Conservation (phyloP, 345 rosid genomes). For the Euphorbia pulcherrima region DNA sequence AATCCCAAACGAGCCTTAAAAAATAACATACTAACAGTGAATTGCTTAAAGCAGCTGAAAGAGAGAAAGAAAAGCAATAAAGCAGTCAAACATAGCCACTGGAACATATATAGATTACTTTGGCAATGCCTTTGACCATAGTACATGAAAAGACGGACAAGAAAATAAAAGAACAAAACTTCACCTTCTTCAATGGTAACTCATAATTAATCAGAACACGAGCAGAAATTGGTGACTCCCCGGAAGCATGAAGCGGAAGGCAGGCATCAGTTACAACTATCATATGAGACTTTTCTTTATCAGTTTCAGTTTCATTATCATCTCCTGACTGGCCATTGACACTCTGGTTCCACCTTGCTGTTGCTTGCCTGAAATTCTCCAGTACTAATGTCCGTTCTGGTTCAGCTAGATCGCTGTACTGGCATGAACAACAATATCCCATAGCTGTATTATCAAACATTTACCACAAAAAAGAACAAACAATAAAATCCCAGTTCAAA, state of each 20-base stretch:
- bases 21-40: not conserved
- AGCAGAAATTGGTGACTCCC: slow-evolving; percentile 62
- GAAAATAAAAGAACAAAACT: not conserved
- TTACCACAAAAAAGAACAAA: not conserved
- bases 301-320: slow-evolving; percentile 33
- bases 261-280: slow-evolving; percentile 77
- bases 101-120: not conserved
- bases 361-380: slow-evolving; percentile 57
- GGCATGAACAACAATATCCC: slow-evolving; percentile 18
- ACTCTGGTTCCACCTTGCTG: slow-evolving; percentile 53
- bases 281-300: slow-evolving; percentile 53
- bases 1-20: too few species aligned
- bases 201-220: slow-evolving; percentile 78
- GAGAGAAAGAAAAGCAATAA: not conserved
- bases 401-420: slow-evolving; percentile 77
- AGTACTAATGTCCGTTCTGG: slow-evolving; percentile 48
- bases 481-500: not conserved
- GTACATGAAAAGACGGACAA: not conserved
- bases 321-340: slow-evolving; percentile 32
- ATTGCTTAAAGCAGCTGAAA: not conserved
- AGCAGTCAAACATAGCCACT: not conserved
- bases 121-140: not conserved
- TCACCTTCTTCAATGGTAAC: slow-evolving; percentile 78
- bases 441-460: slow-evolving; percentile 6
- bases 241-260: slow-evolving; percentile 61